Evolutionary conservation across 192 early-diverging fungal genomes (phyloP).

Genomic region (Umbelopsis sp.): DNA sequence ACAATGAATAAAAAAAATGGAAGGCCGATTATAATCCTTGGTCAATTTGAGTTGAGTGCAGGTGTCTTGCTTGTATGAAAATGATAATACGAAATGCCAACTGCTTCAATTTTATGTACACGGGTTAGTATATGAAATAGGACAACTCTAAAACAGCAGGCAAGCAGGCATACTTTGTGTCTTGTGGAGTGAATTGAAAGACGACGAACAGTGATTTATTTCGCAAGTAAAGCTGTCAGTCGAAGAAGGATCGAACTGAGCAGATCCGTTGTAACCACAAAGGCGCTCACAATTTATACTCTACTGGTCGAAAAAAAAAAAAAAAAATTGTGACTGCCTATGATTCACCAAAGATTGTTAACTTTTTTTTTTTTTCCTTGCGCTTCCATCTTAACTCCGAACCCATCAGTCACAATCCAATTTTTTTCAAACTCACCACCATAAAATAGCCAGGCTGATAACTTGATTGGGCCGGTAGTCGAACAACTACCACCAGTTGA

Average conservation of each 20-base stretch:
- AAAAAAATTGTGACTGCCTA: constrained; percentile 20
- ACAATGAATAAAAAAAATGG: background rate
- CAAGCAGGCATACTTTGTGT: constrained; percentile 18
- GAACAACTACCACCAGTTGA: no score
- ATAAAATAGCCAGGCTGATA: no score
- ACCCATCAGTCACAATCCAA: no score
- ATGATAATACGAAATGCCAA: background rate
- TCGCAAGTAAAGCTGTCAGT: constrained; percentile 20
- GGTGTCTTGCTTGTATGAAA: background rate
- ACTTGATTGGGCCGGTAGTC: no score
- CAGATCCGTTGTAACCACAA: constrained; percentile 17
- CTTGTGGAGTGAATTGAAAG: constrained; percentile 1
- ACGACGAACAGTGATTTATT: constrained; percentile 16
- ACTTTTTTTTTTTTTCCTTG: background rate
- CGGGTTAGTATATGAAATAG: background rate
- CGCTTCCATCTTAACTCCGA: background rate
- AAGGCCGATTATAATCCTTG: background rate
- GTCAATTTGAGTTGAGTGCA: background rate
- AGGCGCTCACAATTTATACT: constrained; percentile 15
- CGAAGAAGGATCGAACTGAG: constrained; percentile 28
- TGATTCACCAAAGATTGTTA: background rate
- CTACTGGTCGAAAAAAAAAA: background rate
- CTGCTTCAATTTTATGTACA: background rate
- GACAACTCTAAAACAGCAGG: background rate
- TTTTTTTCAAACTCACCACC: background rate